Percentiles rank a stretch among this genome's conserved stretches.
phyloP scores from a whole-genome alignment of 805 yeast species.

The Dipodascopsis uninucleata region DNA sequence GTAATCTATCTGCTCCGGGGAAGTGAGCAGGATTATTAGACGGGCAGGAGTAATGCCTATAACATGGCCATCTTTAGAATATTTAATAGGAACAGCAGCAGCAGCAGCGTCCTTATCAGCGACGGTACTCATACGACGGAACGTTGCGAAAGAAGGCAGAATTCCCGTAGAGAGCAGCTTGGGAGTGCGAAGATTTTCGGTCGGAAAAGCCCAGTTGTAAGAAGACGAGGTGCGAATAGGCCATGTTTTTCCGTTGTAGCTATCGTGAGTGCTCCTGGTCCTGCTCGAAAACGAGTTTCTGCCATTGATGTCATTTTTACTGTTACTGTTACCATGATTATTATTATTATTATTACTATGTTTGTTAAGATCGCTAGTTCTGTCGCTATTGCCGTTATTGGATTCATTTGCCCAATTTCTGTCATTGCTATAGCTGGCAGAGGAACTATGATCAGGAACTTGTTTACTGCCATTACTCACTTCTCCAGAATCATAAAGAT shows the following conservation, averaged over 20 bases:
- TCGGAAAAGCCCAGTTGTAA: slow-evolving; percentile 17
- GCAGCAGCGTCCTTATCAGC: slow-evolving; percentile 15
- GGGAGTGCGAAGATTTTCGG: neutral
- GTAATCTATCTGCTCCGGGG: slow-evolving; percentile 74
- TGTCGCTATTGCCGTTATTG: too few species aligned
- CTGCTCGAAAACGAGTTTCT: too few species aligned
- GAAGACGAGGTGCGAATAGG: slow-evolving; percentile 14
- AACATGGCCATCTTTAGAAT: slow-evolving; percentile 16
- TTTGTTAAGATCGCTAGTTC: too few species aligned
- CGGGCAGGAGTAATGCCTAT: slow-evolving; percentile 32
- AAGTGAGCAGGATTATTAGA: slow-evolving; percentile 46
- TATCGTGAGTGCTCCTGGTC: too few species aligned
- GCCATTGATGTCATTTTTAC: too few species aligned
- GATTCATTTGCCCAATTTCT: too few species aligned
- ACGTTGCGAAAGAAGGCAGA: neutral
- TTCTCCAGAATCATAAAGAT: too few species aligned
- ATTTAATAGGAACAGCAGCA: slow-evolving; percentile 13
- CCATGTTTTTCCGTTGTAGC: neutral
- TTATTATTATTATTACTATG: too few species aligned
- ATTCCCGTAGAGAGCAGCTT: neutral
- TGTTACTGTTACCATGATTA: too few species aligned
- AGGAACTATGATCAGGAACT: too few species aligned
- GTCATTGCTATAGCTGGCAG: too few species aligned
- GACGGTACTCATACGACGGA: neutral
- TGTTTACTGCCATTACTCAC: too few species aligned